Conservation (phyloP, 2,329 filamentous ascomycete genomes). For the Cercospora brassicicola region DNA sequence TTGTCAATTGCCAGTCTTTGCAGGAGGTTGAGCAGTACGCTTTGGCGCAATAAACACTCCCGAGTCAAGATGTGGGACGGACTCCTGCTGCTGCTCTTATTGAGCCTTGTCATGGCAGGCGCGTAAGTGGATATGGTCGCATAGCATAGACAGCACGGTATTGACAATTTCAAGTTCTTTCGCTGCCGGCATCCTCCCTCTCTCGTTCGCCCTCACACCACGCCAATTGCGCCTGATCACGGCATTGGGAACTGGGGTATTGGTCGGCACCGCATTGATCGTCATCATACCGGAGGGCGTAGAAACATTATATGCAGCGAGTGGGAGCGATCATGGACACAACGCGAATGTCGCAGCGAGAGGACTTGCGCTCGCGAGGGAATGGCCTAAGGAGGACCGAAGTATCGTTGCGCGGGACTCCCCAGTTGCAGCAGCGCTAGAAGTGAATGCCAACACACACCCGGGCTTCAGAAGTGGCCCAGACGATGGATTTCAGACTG, state of each 20-base stretch:
- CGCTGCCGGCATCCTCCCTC: slow-evolving; percentile 82
- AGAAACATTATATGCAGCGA: slow-evolving; percentile 74
- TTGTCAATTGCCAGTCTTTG: background rate
- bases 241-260: slow-evolving; percentile 85
- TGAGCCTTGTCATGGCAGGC: slow-evolving; percentile 66
- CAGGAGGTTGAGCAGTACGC: background rate
- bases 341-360: slow-evolving; percentile 7
- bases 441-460: slow-evolving; percentile 11
- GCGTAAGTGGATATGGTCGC: slow-evolving; percentile 53
- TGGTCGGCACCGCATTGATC: slow-evolving; percentile 92
- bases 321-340: slow-evolving; percentile 27
- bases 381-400: background rate
- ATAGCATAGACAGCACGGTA: slow-evolving; percentile 4
- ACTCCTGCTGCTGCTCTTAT: slow-evolving; percentile 62
- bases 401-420: background rate
- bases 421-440: slow-evolving; percentile 3
- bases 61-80: slow-evolving; percentile 56
- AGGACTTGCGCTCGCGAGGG: background rate
- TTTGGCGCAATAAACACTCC: background rate
- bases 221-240: slow-evolving; percentile 87
- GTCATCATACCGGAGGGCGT: slow-evolving; percentile 97
- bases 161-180: slow-evolving; percentile 69
- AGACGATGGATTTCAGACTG: slow-evolving; percentile 32
- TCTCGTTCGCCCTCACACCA: slow-evolving; percentile 83
- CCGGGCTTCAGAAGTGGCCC: slow-evolving; percentile 32